Base-by-base conservation (phyloP, 257 asterid genomes). In the Parsonsia alboflavescens region DNA sequence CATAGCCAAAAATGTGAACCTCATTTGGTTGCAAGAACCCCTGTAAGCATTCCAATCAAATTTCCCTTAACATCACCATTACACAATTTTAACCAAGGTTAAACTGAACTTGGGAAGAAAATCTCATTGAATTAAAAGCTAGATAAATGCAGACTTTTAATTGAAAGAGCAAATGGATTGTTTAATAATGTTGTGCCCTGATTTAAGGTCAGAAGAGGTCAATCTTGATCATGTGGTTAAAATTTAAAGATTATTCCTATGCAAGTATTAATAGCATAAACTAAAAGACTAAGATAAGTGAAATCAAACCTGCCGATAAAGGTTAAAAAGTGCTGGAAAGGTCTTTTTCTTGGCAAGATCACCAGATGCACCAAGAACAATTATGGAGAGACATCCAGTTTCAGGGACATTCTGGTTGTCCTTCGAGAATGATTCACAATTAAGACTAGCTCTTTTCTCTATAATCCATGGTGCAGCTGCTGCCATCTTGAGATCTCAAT, bases 271-370 rank as follows among this genome's bases (percentile, higher is more conserved):
- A 62, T 16, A 63, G 7, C 6, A 61, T 10, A 52, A 4, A 52
- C 5, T 16, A 52, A 21, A 41, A 53, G 2, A 7, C 26, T 10
- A 49, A 0, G 16, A 62, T 73, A 21, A 70, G 12, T 70, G 19
- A 42, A 63, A 66, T 9, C 26, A 24, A 69, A 95, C 99, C 99
- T 92, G 98, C 0, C 94, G 94, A 52, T 88, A 95, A 79, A 95
- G 97, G 86, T 95, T 93, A 78, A 85, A 92, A 67, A 92, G 98
- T 3, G 99, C 99, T 36, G 99, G 99, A 78, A 95, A 95, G 44
- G 99, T 95, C 87, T 95, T 95, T 86, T 92, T 95, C 82, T 95
- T 95, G 77, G 99, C 99, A 84, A 95, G 99, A 92, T 95, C 99
- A 79, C 99, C 99, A 6, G 99, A 95, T 74, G 99, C 99, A 63